Evolutionary conservation across 139 green algal species (phyloP), one percentile per base, ranked within the genome.

Genomic region (Spirogloea muscicola): DNA sequence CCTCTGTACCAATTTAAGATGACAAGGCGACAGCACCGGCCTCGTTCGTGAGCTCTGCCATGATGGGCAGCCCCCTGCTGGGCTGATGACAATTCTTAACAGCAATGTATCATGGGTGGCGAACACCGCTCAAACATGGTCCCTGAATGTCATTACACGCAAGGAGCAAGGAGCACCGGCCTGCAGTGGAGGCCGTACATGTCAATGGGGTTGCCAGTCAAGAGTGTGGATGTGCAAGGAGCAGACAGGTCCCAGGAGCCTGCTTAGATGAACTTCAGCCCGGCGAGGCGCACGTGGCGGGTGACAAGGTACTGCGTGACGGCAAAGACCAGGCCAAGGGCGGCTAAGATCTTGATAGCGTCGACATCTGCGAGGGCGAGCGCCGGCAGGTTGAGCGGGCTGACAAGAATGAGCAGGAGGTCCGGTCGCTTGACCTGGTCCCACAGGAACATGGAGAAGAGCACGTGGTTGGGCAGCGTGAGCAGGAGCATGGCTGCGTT

Each of bases 361-460:
- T 71, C 68, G 1, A 77, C 31, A 48, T 85, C 79, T 3, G 52
- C 36, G 27, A 90, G 58, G 4, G 85, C 69, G 44, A 84, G 13
- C 7, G 87, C 69, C 68, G 87, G 64, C 41, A 90, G 10, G 80
- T 82, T 87, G 34, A 91, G 78, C 3, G 88, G 87, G 29, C 80
- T 82, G 21, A 86, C 43, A 42, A 83, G 49, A 42, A 89, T 59
- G 49, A 93, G 77, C n/a, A 77, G 34, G 10, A 58, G 63, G 33
- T 72, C 75, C 6, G 49, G 21, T 27, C 75, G 34, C 62, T 51
- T 60, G 37, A 73, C 58, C 43, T 79, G 48, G 52, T 86, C 61
- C 87, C 88, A 92, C 61, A 91, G 67, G 76, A 88, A 87, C 0
- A n/a, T 49, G 27, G 80, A 66, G 48, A 88, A 88, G 9, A 86